phyloP scores from a whole-genome alignment of 768 basidiomycete genomes.

The Phlegmacium glaucopus region DNA sequence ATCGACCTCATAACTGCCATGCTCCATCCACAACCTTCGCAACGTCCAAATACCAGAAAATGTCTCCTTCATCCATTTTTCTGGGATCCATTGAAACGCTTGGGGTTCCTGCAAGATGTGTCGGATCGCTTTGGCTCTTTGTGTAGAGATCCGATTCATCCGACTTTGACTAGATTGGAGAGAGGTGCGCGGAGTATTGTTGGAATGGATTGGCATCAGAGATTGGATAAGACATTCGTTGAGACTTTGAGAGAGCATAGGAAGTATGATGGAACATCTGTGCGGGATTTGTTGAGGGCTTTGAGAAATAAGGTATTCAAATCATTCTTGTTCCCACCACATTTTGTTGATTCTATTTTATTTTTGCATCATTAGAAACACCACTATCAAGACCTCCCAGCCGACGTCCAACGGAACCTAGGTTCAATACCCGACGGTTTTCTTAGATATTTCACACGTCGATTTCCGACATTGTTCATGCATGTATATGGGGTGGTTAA shows the following conservation, averaged over 20 bases:
- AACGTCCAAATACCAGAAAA: slow-evolving; percentile 83
- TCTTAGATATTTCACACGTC: slow-evolving; percentile 86
- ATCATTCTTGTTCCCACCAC: slow-evolving; percentile 20
- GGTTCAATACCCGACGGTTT: slow-evolving; percentile 93
- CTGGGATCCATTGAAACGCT: slow-evolving; percentile 84
- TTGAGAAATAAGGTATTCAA: slow-evolving; percentile 88
- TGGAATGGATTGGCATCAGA: slow-evolving; percentile 85
- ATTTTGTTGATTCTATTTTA: no score
- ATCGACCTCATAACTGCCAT: slow-evolving; percentile 79
- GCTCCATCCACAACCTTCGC: slow-evolving; percentile 69
- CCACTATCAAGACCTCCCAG: slow-evolving; percentile 96
- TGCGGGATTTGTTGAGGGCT: slow-evolving; percentile 90
- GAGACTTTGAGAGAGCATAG: slow-evolving; percentile 96
- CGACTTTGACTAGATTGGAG: slow-evolving; percentile 74
- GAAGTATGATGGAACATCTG: slow-evolving; percentile 92
- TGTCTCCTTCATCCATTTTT: slow-evolving; percentile 94
- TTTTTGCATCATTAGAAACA: no score
- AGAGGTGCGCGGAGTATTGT: slow-evolving; percentile 65
- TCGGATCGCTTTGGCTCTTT: slow-evolving; percentile 98
- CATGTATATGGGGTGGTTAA: slow-evolving; percentile 88
- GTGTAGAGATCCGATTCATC: slow-evolving; percentile 88
- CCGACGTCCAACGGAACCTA: slow-evolving; percentile 77
- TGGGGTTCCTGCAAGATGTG: slow-evolving; percentile 95
- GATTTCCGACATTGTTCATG: slow-evolving; percentile 89
- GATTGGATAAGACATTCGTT: slow-evolving; percentile 85